Evolutionary conservation across 2,329 filamentous ascomycete genomes (phyloP).

Genomic region (Verticillium nonalfalfae): DNA sequence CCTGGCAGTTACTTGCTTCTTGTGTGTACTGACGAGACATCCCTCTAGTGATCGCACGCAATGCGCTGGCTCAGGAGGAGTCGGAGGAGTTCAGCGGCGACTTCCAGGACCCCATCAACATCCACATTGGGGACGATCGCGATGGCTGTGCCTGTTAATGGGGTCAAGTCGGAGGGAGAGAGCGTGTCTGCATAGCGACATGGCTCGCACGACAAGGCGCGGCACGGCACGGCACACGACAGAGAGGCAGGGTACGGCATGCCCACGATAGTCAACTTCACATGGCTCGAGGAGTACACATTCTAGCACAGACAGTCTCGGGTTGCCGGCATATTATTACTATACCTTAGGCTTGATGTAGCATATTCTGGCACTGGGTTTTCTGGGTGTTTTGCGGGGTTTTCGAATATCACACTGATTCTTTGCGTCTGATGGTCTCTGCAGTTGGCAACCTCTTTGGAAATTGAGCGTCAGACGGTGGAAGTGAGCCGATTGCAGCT

Average conservation of each 20-base stretch:
- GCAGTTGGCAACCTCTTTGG: too few relatives aligned
- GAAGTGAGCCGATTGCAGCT: too few relatives aligned
- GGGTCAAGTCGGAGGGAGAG: background rate
- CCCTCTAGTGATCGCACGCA: conserved; percentile 79
- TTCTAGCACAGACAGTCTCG: background rate
- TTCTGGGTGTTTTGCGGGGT: conserved; percentile 9
- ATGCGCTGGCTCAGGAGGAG: conserved; percentile 93
- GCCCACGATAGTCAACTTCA: background rate
- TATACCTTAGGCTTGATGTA: conserved; percentile 12
- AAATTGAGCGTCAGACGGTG: too few relatives aligned
- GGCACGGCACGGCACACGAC: background rate
- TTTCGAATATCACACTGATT: background rate
- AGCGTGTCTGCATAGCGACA: background rate
- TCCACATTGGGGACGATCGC: conserved; percentile 89
- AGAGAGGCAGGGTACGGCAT: background rate
- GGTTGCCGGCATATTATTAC: conserved; percentile 4
- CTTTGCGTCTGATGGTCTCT: background rate
- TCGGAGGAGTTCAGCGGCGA: conserved; percentile 96
- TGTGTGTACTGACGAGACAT: conserved; percentile 5
- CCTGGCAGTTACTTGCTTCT: background rate
- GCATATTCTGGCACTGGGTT: conserved; percentile 12
- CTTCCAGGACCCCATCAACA: conserved; percentile 97
- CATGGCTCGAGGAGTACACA: background rate
- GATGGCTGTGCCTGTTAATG: conserved; percentile 86
- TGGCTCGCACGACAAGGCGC: background rate